A percentile compares a stretch with the other conserved stretches of the same genome.
Conservation (phyloP, 176 grass and related monocot species). For the Cenchrus purpureus region DNA sequence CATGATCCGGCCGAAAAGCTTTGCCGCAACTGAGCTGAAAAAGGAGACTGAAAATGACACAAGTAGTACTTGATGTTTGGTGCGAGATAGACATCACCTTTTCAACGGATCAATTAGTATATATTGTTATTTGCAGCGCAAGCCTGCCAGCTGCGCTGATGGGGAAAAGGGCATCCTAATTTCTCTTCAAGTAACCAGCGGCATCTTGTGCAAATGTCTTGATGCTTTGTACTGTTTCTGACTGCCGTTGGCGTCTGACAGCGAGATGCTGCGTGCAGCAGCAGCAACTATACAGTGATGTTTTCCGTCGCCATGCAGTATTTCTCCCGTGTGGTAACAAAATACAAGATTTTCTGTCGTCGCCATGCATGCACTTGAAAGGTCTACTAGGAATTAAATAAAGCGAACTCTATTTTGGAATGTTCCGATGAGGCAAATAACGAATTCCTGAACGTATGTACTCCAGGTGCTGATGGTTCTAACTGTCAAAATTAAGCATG, state of each 20-base stretch:
- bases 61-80: conserved; percentile 23
- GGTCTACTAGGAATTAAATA: not conserved
- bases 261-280: not conserved
- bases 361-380: not conserved
- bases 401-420: conserved; percentile 16
- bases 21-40: not conserved
- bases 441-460: too few relatives aligned
- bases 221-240: not conserved
- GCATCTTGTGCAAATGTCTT: not conserved
- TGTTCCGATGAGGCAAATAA: not conserved
- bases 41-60: not conserved
- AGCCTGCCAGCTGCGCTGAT: conserved; percentile 17
- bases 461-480: not conserved
- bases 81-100: conserved; percentile 9
- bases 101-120: not conserved
- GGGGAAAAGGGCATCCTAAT: not conserved
- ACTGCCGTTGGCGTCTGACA: conserved; percentile 23
- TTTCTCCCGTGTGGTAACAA: not conserved
- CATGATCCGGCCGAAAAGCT: not conserved
- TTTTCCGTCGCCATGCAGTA: too few relatives aligned
- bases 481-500: conserved; percentile 15
- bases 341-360: conserved; percentile 7
- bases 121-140: not conserved
- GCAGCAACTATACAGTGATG: not conserved
- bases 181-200: too few relatives aligned